Base-by-base conservation (phyloP, 2,329 filamentous ascomycete species). In the Botrytis aclada region DNA sequence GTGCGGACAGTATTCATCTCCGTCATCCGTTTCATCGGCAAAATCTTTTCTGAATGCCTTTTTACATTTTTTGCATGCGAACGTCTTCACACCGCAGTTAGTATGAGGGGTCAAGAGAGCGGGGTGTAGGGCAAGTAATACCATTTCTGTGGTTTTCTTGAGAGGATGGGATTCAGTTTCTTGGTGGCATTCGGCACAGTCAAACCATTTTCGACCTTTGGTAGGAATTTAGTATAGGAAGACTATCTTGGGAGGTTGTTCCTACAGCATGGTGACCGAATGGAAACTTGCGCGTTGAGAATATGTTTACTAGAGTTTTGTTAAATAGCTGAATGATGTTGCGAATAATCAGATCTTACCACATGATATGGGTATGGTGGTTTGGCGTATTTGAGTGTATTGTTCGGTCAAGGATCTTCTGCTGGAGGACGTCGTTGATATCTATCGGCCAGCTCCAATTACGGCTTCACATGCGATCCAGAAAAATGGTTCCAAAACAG, bases 1-100 rank as follows among this genome's bases (percentile, higher is more conserved):
- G 85, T 98, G 93, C 34, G 96, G 97, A 86, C 96, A 99, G 87
- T 97, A 99, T 83, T 99, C 97, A 84, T 99, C 96, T 81, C 93
- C 92, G 78, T 99, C 96, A 78, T 99, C 96, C 79, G 97, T 98
- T 82, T 97, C 93, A 76, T 89, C 85, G 63, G 92, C 92, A 25
- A 56, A 69, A 80, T 99, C 93, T 82, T 98, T 99, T 78, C 96
- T 92, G 86, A 99, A 99, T 83, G 92, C 95, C 84, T 99, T 99
- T 78, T 92, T 95, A 90, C 96, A 99, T 85, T 99, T 99, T 80
- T 99, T 99, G 88, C 96, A 99, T 70, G 93, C 94, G 80, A 99
- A 98, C 54, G 86, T 88, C 82, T 84, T 66, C n/a, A 37, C n/a
- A 20, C 5, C 43, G 37, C 45, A 8, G 16, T 43, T 41, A 61